phyloP scores from a whole-genome alignment of 768 basidiomycete species.

The Mycena indigotica region DNA sequence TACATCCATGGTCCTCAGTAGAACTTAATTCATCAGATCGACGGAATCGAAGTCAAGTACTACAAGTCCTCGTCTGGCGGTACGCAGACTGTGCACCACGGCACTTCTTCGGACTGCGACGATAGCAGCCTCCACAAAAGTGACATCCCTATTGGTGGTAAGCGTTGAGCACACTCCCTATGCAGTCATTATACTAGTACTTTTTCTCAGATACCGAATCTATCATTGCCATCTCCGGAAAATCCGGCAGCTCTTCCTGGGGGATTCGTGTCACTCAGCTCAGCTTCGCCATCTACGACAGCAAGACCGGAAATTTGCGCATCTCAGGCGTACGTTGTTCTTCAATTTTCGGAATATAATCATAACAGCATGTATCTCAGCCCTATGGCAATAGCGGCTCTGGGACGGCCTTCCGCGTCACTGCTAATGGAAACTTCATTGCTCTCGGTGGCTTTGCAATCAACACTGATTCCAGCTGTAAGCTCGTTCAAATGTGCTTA shows the following conservation, averaged over 20 bases:
- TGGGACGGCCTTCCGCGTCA: neutral
- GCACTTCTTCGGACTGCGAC: neutral
- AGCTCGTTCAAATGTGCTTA: too few relatives aligned
- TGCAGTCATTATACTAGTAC: too few relatives aligned
- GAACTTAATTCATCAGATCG: neutral
- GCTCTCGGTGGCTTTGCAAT: conserved; percentile 1
- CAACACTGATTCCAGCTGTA: conserved; percentile 2
- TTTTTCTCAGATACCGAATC: neutral
- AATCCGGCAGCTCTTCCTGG: neutral
- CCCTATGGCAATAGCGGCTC: neutral
- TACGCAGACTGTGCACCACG: neutral
- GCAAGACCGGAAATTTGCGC: neutral
- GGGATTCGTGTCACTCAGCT: neutral
- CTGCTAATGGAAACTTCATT: neutral
- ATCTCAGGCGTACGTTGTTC: neutral
- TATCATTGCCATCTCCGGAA: conserved; percentile 3
- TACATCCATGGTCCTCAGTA: too few relatives aligned
- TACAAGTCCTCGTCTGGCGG: neutral
- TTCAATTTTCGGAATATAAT: neutral
- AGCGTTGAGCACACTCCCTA: neutral
- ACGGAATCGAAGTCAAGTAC: conserved; percentile 5
- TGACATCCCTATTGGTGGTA: neutral
- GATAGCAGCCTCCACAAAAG: neutral
- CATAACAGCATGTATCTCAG: neutral
- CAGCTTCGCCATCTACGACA: neutral